Evolutionary conservation across 192 early-diverging fungal genomes (phyloP).

Genomic region (Spinellus fusiger): DNA sequence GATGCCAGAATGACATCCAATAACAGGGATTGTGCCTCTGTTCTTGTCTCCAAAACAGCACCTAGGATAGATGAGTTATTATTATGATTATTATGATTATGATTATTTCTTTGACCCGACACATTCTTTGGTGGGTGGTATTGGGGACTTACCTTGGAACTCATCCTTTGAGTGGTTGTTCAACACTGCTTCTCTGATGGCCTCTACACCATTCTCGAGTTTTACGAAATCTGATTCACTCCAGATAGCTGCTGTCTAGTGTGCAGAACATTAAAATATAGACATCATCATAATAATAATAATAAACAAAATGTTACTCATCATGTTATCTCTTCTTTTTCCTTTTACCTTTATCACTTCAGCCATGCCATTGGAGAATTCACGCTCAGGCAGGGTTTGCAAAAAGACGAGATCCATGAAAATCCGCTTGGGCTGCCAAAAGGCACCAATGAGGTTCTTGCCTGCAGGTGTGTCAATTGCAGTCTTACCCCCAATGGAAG

Average conservation of each 20-base stretch:
- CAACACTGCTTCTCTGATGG: slow-evolving; percentile 71
- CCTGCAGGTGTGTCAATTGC: slow-evolving; percentile 94
- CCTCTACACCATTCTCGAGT: slow-evolving; percentile 80
- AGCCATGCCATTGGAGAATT: slow-evolving; percentile 95
- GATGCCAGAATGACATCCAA: slow-evolving; percentile 83
- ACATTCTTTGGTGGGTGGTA: neutral
- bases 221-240: slow-evolving; percentile 80
- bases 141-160: slow-evolving; percentile 37
- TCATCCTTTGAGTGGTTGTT: slow-evolving; percentile 31
- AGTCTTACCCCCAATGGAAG: slow-evolving; percentile 95
- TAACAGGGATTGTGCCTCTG: slow-evolving; percentile 58
- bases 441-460: slow-evolving; percentile 93
- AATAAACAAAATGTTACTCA: neutral
- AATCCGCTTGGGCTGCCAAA: slow-evolving; percentile 93
- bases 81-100: neutral
- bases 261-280: slow-evolving; percentile 49
- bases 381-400: slow-evolving; percentile 79
- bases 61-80: slow-evolving; percentile 31
- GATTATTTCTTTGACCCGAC: neutral
- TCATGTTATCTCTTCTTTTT: neutral
- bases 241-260: slow-evolving; percentile 91
- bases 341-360: slow-evolving; percentile 81
- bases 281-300: slow-evolving; percentile 68
- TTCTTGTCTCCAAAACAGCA: slow-evolving; percentile 51
- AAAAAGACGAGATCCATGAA: slow-evolving; percentile 89